Base-by-base conservation (phyloP, 2,329 filamentous ascomycete species). In the Colletotrichum chlorophyti region DNA sequence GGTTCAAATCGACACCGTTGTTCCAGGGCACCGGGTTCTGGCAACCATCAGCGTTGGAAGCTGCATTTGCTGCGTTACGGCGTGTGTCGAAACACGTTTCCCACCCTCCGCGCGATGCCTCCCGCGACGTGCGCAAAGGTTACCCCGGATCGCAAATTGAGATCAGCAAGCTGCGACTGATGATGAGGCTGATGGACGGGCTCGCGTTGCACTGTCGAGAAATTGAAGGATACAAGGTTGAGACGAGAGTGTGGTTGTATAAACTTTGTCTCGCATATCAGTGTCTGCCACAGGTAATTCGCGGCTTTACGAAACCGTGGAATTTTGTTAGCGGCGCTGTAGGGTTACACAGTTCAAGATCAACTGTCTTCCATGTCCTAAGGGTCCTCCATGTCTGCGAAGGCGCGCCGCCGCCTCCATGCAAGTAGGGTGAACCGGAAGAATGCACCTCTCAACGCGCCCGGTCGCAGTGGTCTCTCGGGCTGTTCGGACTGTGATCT, bases 131-230 rank as follows among this genome's bases (percentile, higher is more conserved):
- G 37, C 11, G 14, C 15, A 42, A 51, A 47, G 48, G 50, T 48
- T 29, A 54, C 50, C 55, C 50, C 43, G 37, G 50, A 41, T 42
- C 35, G 37, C 19, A 43, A 26, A 49, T 49, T 59, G 37, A 43
- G 55, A 59, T 59, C 55, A 59, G 41, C 55, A 27, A 54, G 24
- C 37, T 3, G 31, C 24, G 31, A 41, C 51, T 41, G 37, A 49
- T 34, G 29, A 49, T 34, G 42, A 23, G 27, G 37, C 42, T 34
- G 29, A 49, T 34, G 42, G 17, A 23, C 37, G 31, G 40, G 38
- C 29, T 43, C 23, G 14, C 17, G 43, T 55, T 23, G 29, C 42
- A 55, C 26, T 45, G 32, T 55, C 19, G 14, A 42, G 37, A 55
- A 15, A 59, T 45, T 59, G 19, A 21, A 54, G 51, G 55, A 27